Conservation (phyloP, 2,329 filamentous ascomycete species). For the Mariannaea elegans region DNA sequence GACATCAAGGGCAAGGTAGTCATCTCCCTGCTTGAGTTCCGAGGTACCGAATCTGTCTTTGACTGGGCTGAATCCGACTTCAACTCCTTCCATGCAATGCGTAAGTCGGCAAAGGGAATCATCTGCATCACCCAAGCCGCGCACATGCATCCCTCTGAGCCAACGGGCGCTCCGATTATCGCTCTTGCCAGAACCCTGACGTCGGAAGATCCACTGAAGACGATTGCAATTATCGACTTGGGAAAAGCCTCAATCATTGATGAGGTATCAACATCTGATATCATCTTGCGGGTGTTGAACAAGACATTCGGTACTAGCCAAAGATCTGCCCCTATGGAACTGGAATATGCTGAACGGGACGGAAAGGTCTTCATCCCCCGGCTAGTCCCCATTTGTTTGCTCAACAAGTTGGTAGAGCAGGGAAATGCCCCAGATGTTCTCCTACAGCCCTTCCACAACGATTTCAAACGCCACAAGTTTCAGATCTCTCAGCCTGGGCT, state of each 20-base stretch:
- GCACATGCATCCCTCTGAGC: conserved; percentile 47
- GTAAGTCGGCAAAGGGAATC: conserved; percentile 48
- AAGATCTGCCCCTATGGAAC: conserved; percentile 42
- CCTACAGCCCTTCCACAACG: conserved; percentile 33
- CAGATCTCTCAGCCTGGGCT: conserved; percentile 40
- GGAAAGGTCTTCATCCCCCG: conserved; percentile 55
- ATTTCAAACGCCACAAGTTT: conserved; percentile 33
- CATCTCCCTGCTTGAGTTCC: conserved; percentile 58
- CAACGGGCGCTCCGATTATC: conserved; percentile 51
- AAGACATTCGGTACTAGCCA: conserved; percentile 31
- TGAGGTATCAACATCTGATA: conserved; percentile 18
- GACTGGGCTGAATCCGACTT: conserved; percentile 52
- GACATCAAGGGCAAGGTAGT: conserved; percentile 43
- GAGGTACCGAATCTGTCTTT: conserved; percentile 45
- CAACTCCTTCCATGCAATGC: conserved; percentile 50
- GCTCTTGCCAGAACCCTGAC: conserved; percentile 58
- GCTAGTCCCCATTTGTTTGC: conserved; percentile 47
- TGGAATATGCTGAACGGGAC: conserved; percentile 54
- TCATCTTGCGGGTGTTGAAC: conserved; percentile 40
- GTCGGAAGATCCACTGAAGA: conserved; percentile 57
- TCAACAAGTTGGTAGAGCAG: conserved; percentile 58
- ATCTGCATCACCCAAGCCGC: conserved; percentile 59
- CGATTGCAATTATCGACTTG: conserved; percentile 56
- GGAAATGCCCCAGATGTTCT: conserved; percentile 17
- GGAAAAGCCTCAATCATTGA: conserved; percentile 31